Percentiles rank a stretch among this genome's conserved stretches.
Evolutionary conservation across 148 eudicot species (phyloP).

Genomic region (Hydrangea macrophylla): DNA sequence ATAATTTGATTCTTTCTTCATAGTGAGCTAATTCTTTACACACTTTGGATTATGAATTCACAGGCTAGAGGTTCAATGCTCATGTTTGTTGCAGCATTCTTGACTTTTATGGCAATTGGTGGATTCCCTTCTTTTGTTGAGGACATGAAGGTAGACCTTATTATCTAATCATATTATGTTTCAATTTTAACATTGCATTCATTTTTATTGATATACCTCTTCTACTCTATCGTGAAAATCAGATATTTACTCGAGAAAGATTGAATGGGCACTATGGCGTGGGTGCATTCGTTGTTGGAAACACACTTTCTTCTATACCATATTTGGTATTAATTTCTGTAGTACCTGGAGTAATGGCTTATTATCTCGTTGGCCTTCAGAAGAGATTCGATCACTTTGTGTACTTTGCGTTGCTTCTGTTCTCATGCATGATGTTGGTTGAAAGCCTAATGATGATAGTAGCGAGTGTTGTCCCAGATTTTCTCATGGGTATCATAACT

Average conservation of each 20-base stretch:
- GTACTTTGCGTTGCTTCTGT: constrained; percentile 32
- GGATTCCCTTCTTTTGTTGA: constrained; percentile 63
- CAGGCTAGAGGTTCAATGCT: constrained; percentile 56
- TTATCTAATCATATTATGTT: not conserved
- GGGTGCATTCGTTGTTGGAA: constrained; percentile 43
- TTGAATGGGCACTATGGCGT: constrained; percentile 58
- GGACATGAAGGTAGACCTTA: constrained; percentile 44
- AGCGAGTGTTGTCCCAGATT: constrained; percentile 48
- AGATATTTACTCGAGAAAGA: constrained; percentile 55
- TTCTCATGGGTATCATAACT: constrained; percentile 59
- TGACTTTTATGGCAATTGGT: constrained; percentile 67
- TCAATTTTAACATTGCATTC: not conserved
- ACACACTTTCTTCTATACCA: constrained; percentile 50
- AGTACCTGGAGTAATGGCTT: constrained; percentile 47
- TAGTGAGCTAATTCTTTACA: not conserved
- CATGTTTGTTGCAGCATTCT: constrained; percentile 47
- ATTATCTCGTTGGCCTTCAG: constrained; percentile 53
- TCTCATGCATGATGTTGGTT: constrained; percentile 38
- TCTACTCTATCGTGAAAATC: not conserved
- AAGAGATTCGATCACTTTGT: constrained; percentile 33
- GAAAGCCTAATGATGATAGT: constrained; percentile 71
- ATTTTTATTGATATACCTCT: not conserved
- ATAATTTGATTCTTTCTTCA: not conserved
- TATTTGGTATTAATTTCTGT: constrained; percentile 40
- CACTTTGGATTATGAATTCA: not conserved